Base-by-base conservation (phyloP, 1,284 basidiomycete species). In the Pterulicium gracile region DNA sequence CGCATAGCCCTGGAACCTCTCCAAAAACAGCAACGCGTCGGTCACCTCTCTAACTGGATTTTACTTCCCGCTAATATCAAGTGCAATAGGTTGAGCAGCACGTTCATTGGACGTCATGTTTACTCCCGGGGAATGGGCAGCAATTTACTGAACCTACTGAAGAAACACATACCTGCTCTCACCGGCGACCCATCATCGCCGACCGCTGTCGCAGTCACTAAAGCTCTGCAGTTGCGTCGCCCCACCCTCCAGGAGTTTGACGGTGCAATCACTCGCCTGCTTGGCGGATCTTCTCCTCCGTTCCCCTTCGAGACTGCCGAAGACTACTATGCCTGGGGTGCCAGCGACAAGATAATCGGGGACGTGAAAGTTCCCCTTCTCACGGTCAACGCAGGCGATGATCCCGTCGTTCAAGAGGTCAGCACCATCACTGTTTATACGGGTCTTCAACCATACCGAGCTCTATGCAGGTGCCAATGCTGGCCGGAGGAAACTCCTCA, bases 361-460 rank as follows among this genome's bases (percentile, higher is more conserved):
- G 65, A 73, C 47, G 70, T 89, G 49, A 69, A 67, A 27, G 73
- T 88, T 41, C 86, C 86, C 18, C 78, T 87, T 57, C 72, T 98
- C 4, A 81, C 85, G 5, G 74, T 98, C 54, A 95, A 92, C 58
- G 79, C 95, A 1, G 77, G 78, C 34, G 94, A 98, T 62, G 95
- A 98, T 64, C 96, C 96, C 1, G 80, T 98, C 19, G 83, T 81
- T 48, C 74, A 65, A 22, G 42, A 43, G 10, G 20, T 43, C 27
- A 43, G 18, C 5, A 20, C 23, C 20, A 10, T 22, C 23, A 7
- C 19, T 17, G 20, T 17, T 39, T 39, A 17, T n/a, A n/a, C n/a
- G n/a, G n/a, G n/a, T n/a, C n/a, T 39, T 39, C 15, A 39, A 39
- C 4, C 7, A 15, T 39, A 7, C 36, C 4, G 7, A 17, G 19